These are phyloP conservation scores for Phialophora chinensis DNA, from an alignment of 2,329 filamentous ascomycete species.

Conservation along the genomic window DNA sequence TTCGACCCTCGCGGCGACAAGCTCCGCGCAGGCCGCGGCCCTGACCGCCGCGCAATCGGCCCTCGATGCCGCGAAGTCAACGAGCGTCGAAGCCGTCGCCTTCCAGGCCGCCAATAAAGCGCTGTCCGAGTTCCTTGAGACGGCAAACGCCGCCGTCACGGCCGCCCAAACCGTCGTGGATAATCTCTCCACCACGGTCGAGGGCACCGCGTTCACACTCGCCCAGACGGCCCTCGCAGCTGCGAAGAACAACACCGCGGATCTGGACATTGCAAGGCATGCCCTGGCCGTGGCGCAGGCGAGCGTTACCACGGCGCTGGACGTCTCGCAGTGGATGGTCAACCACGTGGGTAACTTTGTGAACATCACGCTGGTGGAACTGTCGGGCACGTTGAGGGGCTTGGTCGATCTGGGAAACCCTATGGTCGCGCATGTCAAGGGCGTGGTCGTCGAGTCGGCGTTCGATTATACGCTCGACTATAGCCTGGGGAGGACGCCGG, in stretches of 20 bases:
- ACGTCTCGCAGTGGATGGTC: conserved; percentile 5
- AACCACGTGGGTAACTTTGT: not conserved
- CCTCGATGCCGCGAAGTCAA: not conserved
- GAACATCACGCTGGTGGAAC: not conserved
- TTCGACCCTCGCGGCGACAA: not conserved
- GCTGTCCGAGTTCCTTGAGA: not conserved
- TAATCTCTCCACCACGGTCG: not conserved
- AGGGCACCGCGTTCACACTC: not conserved
- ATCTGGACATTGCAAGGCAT: not conserved
- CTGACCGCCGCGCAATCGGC: conserved; percentile 1
- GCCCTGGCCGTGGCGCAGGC: not conserved
- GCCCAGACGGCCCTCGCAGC: not conserved
- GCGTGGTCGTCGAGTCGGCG: not conserved
- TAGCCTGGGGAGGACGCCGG: not conserved
- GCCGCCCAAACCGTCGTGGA: not conserved
- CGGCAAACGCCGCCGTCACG: not conserved
- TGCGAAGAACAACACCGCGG: conserved; percentile 3
- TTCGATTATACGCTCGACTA: conserved; percentile 2
- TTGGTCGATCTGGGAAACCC: not conserved
- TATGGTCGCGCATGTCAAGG: not conserved
- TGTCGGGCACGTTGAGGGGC: not conserved
- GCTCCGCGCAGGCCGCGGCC: not conserved
- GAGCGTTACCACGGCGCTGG: not conserved
- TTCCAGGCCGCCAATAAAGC: conserved; percentile 1
- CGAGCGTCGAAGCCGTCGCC: not conserved